Evolutionary conservation across 2,329 filamentous ascomycete genomes (phyloP).

Genomic region (Pseudogymnoascus sp.): DNA sequence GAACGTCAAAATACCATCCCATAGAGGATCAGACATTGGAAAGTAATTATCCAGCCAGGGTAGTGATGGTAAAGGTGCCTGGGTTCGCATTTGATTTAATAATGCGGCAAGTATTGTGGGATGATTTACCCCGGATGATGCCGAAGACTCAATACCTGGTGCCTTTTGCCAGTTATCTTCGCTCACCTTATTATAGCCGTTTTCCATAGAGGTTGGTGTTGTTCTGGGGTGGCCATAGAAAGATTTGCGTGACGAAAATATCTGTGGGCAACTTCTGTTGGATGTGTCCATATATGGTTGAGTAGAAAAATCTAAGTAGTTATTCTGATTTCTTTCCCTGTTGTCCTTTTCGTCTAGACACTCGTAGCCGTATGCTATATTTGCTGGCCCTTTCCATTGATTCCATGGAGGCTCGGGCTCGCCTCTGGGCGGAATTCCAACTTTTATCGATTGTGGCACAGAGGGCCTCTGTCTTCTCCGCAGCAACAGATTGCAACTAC

Average conservation of each 20-base stretch:
- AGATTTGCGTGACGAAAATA: background rate
- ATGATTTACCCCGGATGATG: background rate
- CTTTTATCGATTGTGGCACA: background rate
- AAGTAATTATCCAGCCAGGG: background rate
- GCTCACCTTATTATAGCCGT: background rate
- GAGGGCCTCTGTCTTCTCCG: background rate
- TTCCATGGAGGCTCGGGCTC: background rate
- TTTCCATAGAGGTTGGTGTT: background rate
- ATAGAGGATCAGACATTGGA: background rate
- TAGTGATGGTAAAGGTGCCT: background rate
- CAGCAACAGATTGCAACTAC: background rate
- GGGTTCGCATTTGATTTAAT: background rate
- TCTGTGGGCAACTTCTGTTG: background rate
- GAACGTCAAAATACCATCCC: background rate
- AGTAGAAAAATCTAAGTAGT: background rate
- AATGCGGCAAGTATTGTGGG: background rate
- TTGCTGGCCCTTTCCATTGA: background rate
- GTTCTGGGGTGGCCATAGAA: background rate
- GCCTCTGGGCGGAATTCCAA: background rate
- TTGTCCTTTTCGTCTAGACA: background rate
- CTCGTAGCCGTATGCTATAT: background rate
- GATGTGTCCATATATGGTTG: background rate
- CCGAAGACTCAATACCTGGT: background rate
- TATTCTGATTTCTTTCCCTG: background rate
- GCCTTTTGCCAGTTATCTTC: background rate